Conservation (phyloP, 306 rosid genomes). For the Lathyrus sativus region DNA sequence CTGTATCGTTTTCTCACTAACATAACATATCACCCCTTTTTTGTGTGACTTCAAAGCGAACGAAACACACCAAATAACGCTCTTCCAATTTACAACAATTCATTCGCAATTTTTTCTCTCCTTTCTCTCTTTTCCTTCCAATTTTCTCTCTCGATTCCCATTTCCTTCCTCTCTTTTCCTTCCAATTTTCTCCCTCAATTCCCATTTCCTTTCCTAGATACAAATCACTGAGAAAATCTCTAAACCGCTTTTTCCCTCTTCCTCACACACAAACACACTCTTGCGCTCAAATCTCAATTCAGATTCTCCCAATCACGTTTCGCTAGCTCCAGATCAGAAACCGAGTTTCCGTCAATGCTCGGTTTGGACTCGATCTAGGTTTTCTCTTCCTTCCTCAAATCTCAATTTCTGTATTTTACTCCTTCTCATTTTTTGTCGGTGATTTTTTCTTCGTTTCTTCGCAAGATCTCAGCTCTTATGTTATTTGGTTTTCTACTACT, state of each 20-base stretch:
- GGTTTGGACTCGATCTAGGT: slow-evolving; percentile 48
- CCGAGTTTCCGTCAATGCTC: slow-evolving; percentile 45
- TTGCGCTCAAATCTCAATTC: neutral
- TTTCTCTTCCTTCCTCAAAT: slow-evolving; percentile 32
- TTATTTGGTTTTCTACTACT: neutral
- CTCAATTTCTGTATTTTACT: neutral
- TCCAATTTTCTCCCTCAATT: neutral
- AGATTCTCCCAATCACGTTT: slow-evolving; percentile 31
- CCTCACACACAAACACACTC: too few species aligned
- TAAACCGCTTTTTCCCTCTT: too few species aligned
- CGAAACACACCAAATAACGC: neutral
- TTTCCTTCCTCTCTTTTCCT: neutral
- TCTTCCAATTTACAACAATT: neutral
- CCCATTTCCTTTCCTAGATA: neutral
- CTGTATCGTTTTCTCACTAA: neutral
- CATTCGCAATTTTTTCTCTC: neutral
- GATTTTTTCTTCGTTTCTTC: slow-evolving; percentile 2
- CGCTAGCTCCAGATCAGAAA: slow-evolving; percentile 51
- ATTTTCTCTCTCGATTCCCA: neutral
- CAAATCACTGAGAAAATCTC: neutral
- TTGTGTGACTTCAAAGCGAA: slow-evolving; percentile 54
- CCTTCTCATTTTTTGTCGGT: slow-evolving; percentile 26
- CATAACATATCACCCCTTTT: neutral
- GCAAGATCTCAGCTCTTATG: slow-evolving; percentile 56
- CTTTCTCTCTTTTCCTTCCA: neutral